Percentiles rank a stretch among this genome's conserved stretches.
These are phyloP conservation scores for Priceomyces carsonii DNA, from an alignment of 805 yeast genomes.

Conservation along the genomic window DNA sequence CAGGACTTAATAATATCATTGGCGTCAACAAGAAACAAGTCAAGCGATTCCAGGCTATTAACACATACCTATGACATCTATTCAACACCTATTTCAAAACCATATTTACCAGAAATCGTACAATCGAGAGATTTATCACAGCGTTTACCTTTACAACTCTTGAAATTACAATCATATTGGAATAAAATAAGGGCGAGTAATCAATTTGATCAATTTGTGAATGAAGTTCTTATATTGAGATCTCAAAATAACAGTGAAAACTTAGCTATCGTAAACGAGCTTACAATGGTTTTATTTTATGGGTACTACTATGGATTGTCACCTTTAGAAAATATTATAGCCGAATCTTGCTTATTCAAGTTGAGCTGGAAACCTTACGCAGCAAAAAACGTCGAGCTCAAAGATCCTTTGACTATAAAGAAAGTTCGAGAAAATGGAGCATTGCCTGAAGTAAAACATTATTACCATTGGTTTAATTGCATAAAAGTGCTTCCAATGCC, in stretches of 20 bases:
- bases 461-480: slow-evolving; percentile 20
- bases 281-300: slow-evolving; percentile 40
- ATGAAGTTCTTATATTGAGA: slow-evolving; percentile 27
- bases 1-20: slow-evolving; percentile 43
- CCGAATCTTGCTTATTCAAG: slow-evolving; percentile 38
- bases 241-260: slow-evolving; percentile 23
- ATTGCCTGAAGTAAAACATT: slow-evolving; percentile 10
- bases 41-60: slow-evolving; percentile 24
- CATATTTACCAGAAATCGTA: slow-evolving; percentile 31
- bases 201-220: slow-evolving; percentile 32
- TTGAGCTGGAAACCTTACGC: slow-evolving; percentile 46
- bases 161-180: slow-evolving; percentile 41
- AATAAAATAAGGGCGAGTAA: slow-evolving; percentile 35
- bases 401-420: slow-evolving; percentile 4
- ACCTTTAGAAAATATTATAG: slow-evolving; percentile 44
- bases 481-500: slow-evolving; percentile 10
- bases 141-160: slow-evolving; percentile 36
- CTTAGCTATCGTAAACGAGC: slow-evolving; percentile 28
- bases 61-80: slow-evolving; percentile 24
- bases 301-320: slow-evolving; percentile 45
- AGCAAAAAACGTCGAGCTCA: slow-evolving; percentile 11
- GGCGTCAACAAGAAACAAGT: slow-evolving; percentile 30
- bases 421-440: too few relatives aligned
- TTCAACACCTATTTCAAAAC: slow-evolving; percentile 30
- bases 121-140: slow-evolving; percentile 25